Evolutionary conservation across 768 basidiomycete species (phyloP).

Genomic region (Suillus tomentosus): DNA sequence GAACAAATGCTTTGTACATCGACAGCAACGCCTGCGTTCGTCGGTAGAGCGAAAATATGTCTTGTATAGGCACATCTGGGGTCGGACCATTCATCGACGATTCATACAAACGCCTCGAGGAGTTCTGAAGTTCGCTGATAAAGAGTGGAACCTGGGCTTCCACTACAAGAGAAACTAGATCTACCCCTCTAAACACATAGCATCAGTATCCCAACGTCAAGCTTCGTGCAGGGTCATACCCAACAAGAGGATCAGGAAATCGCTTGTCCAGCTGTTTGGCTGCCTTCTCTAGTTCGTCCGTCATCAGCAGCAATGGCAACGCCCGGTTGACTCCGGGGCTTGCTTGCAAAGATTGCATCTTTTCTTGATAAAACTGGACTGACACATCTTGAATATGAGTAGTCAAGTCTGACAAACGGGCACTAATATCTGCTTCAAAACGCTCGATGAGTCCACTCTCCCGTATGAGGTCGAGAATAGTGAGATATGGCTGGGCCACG

Average conservation of each 20-base stretch:
- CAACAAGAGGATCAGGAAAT: conserved; percentile 81
- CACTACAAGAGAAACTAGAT: conserved; percentile 75
- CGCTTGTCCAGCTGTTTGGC: conserved; percentile 84
- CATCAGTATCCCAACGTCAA: conserved; percentile 7
- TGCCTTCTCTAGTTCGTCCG: conserved; percentile 85
- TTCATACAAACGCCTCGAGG: conserved; percentile 75
- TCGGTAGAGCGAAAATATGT: conserved; percentile 86
- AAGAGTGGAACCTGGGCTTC: conserved; percentile 68
- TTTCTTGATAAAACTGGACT: conserved; percentile 60
- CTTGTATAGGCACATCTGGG: conserved; percentile 86
- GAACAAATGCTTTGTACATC: conserved; percentile 84
- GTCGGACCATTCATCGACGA: conserved; percentile 86
- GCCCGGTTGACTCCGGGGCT: conserved; percentile 81
- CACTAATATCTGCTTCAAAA: conserved; percentile 71
- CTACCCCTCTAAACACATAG: conserved; percentile 54
- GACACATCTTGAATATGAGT: conserved; percentile 63
- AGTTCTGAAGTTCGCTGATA: conserved; percentile 64
- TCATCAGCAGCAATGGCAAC: conserved; percentile 78
- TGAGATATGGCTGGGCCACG: conserved; percentile 64
- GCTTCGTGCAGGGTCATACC: conserved; percentile 47
- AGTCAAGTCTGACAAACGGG: conserved; percentile 68
- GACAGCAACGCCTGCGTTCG: conserved; percentile 70
- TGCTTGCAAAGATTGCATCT: conserved; percentile 62
- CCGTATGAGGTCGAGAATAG: conserved; percentile 69
- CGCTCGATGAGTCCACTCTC: conserved; percentile 71